phyloP scores from a whole-genome alignment of 495 filamentous ascomycete species.

The Aspergillus sclerotioniger region DNA sequence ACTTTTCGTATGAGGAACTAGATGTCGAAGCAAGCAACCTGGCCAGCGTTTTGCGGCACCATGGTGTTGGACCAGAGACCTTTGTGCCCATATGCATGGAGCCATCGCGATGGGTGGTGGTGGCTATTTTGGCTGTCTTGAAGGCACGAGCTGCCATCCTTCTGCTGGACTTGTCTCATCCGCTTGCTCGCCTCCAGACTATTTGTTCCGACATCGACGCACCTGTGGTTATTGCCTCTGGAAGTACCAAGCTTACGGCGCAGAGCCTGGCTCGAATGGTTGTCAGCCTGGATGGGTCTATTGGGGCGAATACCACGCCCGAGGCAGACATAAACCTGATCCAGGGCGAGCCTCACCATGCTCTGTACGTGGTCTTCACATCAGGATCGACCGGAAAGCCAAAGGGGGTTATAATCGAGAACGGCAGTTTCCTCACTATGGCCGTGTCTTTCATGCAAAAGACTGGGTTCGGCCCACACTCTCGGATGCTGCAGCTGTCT shows the following conservation, averaged over 20 bases:
- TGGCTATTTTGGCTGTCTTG: conserved; percentile 41
- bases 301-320: not conserved
- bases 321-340: not conserved
- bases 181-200: conserved; percentile 40
- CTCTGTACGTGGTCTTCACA: conserved; percentile 56
- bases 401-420: conserved; percentile 39
- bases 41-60: conserved; percentile 16
- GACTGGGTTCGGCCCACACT: not conserved
- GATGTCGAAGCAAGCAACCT: conserved; percentile 10
- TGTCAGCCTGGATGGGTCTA: not conserved
- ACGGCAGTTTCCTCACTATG: conserved; percentile 4
- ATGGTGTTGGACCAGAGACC: conserved; percentile 29
- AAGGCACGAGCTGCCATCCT: conserved; percentile 48
- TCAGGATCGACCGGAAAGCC: conserved; percentile 80
- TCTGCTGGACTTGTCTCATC: conserved; percentile 42
- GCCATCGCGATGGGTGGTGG: conserved; percentile 35
- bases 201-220: conserved; percentile 26
- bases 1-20: conserved; percentile 25
- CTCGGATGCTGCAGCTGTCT: conserved; percentile 54
- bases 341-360: not conserved
- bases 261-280: conserved; percentile 1
- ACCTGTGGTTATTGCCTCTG: conserved; percentile 17
- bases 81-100: conserved; percentile 46
- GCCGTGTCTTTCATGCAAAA: not conserved
- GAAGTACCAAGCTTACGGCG: not conserved